Conservation (phyloP, 257 asterid genomes). For the Solanum chilense region DNA sequence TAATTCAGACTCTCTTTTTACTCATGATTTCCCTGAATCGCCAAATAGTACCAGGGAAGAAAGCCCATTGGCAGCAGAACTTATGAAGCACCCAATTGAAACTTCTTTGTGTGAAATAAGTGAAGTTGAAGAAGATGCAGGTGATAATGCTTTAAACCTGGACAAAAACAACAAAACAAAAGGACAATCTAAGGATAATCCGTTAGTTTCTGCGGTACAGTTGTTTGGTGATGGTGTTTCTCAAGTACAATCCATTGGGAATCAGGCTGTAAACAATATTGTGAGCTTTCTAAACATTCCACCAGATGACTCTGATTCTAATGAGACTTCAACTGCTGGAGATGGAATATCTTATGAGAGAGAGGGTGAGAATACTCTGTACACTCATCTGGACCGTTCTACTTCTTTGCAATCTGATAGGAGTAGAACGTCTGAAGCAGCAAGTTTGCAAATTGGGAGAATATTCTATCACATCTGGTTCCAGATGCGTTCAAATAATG, state of each 20-base stretch:
- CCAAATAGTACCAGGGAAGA: slow-evolving; percentile 41
- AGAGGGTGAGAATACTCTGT: slow-evolving; percentile 16
- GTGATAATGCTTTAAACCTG: slow-evolving; percentile 15
- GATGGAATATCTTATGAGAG: slow-evolving; percentile 18
- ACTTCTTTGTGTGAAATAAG: slow-evolving; percentile 56
- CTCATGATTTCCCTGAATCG: slow-evolving; percentile 47
- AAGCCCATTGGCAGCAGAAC: slow-evolving; percentile 42
- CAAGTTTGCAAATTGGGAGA: slow-evolving; percentile 72
- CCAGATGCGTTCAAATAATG: slow-evolving; percentile 89
- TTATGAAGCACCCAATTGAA: slow-evolving; percentile 31
- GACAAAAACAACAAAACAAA: slow-evolving; percentile 40
- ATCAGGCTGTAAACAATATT: slow-evolving; percentile 85
- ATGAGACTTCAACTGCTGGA: slow-evolving; percentile 43
- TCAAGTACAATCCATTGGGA: slow-evolving; percentile 95
- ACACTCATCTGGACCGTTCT: slow-evolving; percentile 38
- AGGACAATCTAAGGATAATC: slow-evolving; percentile 58
- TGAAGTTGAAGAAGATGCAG: slow-evolving; percentile 54
- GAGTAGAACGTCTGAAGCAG: slow-evolving; percentile 59
- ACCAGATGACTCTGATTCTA: slow-evolving; percentile 68
- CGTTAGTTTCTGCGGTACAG: slow-evolving; percentile 86
- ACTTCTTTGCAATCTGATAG: slow-evolving; percentile 72
- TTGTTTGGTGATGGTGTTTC: slow-evolving; percentile 88
- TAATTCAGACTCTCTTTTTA: slow-evolving; percentile 29
- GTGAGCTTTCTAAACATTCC: slow-evolving; percentile 76
- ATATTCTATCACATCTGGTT: slow-evolving; percentile 79